Evolutionary conservation across 805 yeast species (phyloP).

Genomic region (Brettanomyces custersianus): DNA sequence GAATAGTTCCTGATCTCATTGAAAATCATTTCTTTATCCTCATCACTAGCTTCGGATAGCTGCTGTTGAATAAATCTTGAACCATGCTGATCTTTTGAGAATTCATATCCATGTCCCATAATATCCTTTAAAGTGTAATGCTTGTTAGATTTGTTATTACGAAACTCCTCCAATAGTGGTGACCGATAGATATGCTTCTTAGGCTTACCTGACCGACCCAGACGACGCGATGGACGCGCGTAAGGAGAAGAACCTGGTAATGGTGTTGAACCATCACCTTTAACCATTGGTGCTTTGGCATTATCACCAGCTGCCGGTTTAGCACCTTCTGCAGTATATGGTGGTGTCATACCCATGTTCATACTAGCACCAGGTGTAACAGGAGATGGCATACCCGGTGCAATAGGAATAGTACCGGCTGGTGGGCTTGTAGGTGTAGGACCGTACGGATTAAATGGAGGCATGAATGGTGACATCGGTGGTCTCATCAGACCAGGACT

Average conservation of each 20-base stretch:
- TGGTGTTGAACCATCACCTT: background rate
- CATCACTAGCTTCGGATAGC: constrained; percentile 53
- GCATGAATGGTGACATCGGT: constrained; percentile 34
- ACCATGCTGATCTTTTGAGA: constrained; percentile 94
- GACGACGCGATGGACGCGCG: background rate
- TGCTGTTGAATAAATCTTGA: constrained; percentile 93
- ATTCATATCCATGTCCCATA: constrained; percentile 81
- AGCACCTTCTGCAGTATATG: constrained; percentile 4
- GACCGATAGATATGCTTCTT: constrained; percentile 54
- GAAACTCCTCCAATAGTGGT: constrained; percentile 77
- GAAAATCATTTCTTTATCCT: constrained; percentile 71
- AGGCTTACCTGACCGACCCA: constrained; percentile 2
- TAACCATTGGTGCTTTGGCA: background rate
- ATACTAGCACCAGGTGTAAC: constrained; percentile 17
- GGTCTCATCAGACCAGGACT: constrained; percentile 19
- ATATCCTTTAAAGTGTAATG: constrained; percentile 65
- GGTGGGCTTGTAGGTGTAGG: constrained; percentile 8
- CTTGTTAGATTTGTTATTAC: constrained; percentile 50
- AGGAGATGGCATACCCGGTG: constrained; percentile 8
- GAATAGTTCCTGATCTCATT: constrained; percentile 72
- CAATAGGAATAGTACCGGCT: constrained; percentile 3
- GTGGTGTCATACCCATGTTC: constrained; percentile 9
- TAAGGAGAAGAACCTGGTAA: constrained; percentile 1
- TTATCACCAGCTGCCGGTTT: background rate
- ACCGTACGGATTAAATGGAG: constrained; percentile 41